Evolutionary conservation across 495 filamentous ascomycete genomes (phyloP), one percentile per base, ranked within the genome.

Genomic region (Penicillium cinerascens): DNA sequence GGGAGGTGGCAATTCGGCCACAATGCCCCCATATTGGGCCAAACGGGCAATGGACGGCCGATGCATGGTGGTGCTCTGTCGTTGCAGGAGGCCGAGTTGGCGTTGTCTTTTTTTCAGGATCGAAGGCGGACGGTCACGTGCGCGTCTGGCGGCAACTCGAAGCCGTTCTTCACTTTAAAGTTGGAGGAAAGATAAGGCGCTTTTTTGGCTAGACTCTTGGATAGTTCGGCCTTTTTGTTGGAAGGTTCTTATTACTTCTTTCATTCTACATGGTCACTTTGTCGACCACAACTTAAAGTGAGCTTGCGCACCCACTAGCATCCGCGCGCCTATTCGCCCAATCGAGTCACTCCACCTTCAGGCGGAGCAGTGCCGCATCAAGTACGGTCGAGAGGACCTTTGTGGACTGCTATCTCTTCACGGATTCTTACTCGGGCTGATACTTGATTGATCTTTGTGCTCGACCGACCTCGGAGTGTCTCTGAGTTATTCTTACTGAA

Each of bases 1-100:
- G 10, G 71, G 58, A 39, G 73, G 72, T 42, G 74, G 74, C 47
- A 76, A 54, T 54, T 74, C 70, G 42, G 58, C 63, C 52, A 73
- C 64, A 42, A 67, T 42, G 15, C 53, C 53, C 23, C 68, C 68
- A 50, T 74, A 65, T 49, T 65, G 64, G 56, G 65, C 65, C 42
- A 74, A 54, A 37, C 69, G 70, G 42, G 62, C 38, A 42, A 71
- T 47, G 6, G 63, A 64, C 54, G 74, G 65, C 39, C 68, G 68
- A 57, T 75, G 68, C 74, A 75, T 77, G 41, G 59, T 66, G 63
- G 57, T 49, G 46, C 41, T 37, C 13, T 49, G 61, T 51, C 40
- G 50, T 18, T 44, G 44, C 42, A 44, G 47, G 51, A 46, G 49
- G 51, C 51, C 45, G 47, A 39, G 49, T 13, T 26, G 20, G 21